phyloP scores from a whole-genome alignment of 148 eudicot species.

The Arctostaphylos glauca region DNA sequence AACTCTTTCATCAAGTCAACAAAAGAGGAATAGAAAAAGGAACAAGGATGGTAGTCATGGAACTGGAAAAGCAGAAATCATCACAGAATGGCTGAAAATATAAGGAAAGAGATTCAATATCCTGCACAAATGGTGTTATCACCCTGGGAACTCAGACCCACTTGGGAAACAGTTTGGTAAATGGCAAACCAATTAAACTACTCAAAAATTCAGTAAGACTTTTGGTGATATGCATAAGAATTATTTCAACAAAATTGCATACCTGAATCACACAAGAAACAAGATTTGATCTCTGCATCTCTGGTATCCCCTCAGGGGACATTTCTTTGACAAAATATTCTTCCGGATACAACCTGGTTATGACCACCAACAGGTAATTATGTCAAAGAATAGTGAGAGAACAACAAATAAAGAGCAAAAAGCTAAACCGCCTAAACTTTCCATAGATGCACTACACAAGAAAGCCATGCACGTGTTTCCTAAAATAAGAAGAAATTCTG shows the following conservation, averaged over 20 bases:
- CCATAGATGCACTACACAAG: not conserved
- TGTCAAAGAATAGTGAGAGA: not conserved
- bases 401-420: not conserved
- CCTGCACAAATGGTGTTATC: not conserved
- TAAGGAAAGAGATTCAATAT: not conserved
- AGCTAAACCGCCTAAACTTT: not conserved
- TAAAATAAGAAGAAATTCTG: not conserved
- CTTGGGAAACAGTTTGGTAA: not conserved
- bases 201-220: not conserved
- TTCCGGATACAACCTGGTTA: conserved; percentile 83
- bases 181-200: not conserved
- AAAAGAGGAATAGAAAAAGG: not conserved
- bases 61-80: not conserved
- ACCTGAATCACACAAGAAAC: conserved; percentile 94
- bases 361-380: not conserved
- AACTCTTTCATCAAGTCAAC: not conserved
- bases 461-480: not conserved
- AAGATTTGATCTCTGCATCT: conserved; percentile 95
- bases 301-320: conserved; percentile 87
- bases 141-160: not conserved
- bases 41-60: not conserved
- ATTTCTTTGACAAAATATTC: conserved; percentile 75
- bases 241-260: conserved; percentile 5
- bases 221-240: not conserved
- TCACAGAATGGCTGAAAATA: not conserved